Base-by-base conservation (phyloP, 2,329 filamentous ascomycete species). In the Ophiobolus disseminans region DNA sequence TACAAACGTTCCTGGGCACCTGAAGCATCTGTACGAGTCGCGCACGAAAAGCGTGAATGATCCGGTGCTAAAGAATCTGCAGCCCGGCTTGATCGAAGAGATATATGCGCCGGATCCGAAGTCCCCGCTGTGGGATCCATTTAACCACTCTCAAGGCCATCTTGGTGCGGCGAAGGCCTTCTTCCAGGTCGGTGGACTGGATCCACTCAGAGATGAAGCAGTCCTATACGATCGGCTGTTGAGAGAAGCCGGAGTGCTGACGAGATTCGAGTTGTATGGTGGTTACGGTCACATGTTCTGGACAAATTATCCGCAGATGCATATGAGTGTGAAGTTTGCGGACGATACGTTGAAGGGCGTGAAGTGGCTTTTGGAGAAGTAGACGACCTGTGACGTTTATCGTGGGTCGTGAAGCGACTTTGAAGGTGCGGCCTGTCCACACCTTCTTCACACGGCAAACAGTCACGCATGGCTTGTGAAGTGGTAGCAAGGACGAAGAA, bases 121-220 rank as follows among this genome's bases (percentile, higher is more conserved):
- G 0, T 63, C 65, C 8, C 63, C 64, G 4, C 41, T 70, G 7
- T 70, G 63, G 62, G 65, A 68, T 40, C 70, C 70, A 0, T 69
- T 51, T 49, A 50, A 71, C 57, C 63, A 73, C 43, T 62, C 74
- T 21, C 31, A 63, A 11, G 56, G 66, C 0, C 77, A 79, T 45
- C 66, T 66, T 22, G 72, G 70, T 0, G 65, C 76, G 3, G 77
- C 78, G 0, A 75, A 73, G 22, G 73, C 75, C 0, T 77, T 75
- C 48, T 79, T 81, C 55, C 75, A 79, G 54, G 72, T 81, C 14
- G 77, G 74, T 23, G 79, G 78, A 0, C 61, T 75, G 52, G 80
- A 81, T 62, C 78, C 78, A 0, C 55, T 78, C 39, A 67, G 79
- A 14, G 79, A 82, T 36, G 79, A 82, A 53, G 77, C 73, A 2